phyloP scores from a whole-genome alignment of 2,329 filamentous ascomycete genomes.

The Apiospora rasikravindrae region DNA sequence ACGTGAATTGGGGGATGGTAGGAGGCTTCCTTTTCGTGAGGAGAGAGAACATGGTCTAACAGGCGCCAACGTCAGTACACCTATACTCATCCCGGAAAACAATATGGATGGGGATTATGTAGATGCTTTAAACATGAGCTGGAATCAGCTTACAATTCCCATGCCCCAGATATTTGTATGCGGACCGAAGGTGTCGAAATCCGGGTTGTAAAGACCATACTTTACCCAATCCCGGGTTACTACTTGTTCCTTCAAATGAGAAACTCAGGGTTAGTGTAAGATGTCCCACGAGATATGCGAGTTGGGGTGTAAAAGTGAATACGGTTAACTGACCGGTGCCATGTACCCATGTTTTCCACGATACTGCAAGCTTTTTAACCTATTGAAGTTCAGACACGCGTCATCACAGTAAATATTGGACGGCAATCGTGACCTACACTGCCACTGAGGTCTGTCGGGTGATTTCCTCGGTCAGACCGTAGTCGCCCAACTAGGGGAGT shows the following conservation, averaged over 20 bases:
- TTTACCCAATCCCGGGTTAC: no score
- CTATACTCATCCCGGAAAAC: not conserved
- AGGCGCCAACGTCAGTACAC: not conserved
- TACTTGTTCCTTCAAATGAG: not conserved
- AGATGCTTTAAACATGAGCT: not conserved
- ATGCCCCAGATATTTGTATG: constrained; percentile 16
- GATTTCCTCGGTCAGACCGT: not conserved
- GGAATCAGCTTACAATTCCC: not conserved
- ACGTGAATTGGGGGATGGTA: not conserved
- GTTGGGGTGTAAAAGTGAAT: not conserved
- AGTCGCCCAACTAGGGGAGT: not conserved
- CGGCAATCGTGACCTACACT: not conserved
- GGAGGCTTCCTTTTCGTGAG: not conserved
- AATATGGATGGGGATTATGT: not conserved
- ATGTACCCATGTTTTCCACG: not conserved
- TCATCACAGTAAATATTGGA: not conserved
- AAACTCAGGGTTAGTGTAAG: not conserved
- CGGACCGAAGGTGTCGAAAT: not conserved
- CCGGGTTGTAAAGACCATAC: not conserved
- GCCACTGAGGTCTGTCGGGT: not conserved
- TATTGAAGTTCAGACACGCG: not conserved
- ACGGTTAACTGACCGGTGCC: not conserved
- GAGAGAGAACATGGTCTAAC: not conserved
- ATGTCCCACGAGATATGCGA: no score
- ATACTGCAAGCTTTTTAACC: not conserved